Percentiles rank a stretch among this genome's conserved stretches.
These are phyloP conservation scores for Psilocybe cubensis DNA, from an alignment of 768 basidiomycete species.

Conservation along the genomic window DNA sequence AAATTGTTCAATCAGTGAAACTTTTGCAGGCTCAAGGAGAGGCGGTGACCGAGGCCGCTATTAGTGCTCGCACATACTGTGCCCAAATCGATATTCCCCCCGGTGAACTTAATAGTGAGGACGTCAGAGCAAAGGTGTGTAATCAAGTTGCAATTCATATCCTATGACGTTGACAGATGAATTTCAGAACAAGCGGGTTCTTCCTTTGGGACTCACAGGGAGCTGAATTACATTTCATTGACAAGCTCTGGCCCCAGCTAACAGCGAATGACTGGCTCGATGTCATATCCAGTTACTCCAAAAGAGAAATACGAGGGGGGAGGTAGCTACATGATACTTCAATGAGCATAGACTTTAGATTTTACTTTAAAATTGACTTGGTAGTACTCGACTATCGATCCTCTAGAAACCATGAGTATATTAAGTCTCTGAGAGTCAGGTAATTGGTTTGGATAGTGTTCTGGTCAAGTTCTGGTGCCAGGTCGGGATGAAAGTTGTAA, in stretches of 20 bases:
- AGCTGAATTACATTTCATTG: not conserved
- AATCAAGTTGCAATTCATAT: not conserved
- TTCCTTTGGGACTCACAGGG: slow-evolving; percentile 3
- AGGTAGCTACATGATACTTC: too few species aligned
- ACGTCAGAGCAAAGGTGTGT: slow-evolving; percentile 1
- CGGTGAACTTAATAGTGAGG: not conserved
- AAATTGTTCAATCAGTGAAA: not conserved
- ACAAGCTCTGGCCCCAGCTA: slow-evolving; percentile 5
- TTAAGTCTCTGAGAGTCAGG: too few species aligned
- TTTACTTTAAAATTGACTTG: too few species aligned
- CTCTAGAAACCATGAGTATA: too few species aligned
- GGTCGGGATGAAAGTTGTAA: too few species aligned
- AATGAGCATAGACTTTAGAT: too few species aligned
- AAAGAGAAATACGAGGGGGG: not conserved
- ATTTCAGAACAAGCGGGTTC: slow-evolving; percentile 1
- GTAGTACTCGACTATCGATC: too few species aligned
- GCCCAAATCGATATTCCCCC: not conserved
- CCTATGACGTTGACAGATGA: not conserved
- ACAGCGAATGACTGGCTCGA: not conserved
- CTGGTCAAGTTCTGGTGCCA: too few species aligned
- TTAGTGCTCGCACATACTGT: not conserved
- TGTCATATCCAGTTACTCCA: not conserved
- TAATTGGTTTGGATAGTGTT: too few species aligned
- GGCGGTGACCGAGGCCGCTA: not conserved
- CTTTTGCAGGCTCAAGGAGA: not conserved